Evolutionary conservation across 352 stramenopile species (phyloP).

Genomic region (Globisporangium yorkense): DNA sequence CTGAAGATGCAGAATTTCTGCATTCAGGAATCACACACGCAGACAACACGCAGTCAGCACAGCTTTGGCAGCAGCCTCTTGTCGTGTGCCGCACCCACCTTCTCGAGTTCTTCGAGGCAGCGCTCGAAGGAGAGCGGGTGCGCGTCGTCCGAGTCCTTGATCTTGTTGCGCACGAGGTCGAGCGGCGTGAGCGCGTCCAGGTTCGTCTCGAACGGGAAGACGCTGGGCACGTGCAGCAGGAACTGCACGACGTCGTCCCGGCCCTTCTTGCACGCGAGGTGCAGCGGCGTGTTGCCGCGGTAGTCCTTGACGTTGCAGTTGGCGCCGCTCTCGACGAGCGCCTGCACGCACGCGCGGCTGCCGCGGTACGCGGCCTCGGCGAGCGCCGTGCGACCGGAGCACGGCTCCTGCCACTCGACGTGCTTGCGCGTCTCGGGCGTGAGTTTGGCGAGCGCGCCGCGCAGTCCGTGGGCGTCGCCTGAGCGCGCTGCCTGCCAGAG

Average conservation of each 20-base stretch:
- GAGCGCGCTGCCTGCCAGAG: constrained; percentile 43
- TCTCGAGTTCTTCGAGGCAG: constrained; percentile 54
- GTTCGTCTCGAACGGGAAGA: constrained; percentile 43
- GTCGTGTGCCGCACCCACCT: constrained; percentile 13
- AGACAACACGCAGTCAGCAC: not conserved
- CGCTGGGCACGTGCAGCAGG: constrained; percentile 28
- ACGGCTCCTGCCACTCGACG: constrained; percentile 56
- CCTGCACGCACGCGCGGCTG: constrained; percentile 34
- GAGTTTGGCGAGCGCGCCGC: constrained; percentile 24
- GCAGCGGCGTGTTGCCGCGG: constrained; percentile 45
- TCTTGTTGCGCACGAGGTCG: constrained; percentile 32
- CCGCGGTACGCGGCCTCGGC: constrained; percentile 34
- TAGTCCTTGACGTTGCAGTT: constrained; percentile 47
- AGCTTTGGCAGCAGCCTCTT: not conserved
- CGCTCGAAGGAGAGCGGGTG: constrained; percentile 26
- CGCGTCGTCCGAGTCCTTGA: constrained; percentile 16
- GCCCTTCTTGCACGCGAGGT: constrained; percentile 44
- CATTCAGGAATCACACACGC: not conserved
- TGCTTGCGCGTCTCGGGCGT: constrained; percentile 32
- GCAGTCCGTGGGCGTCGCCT: constrained; percentile 31
- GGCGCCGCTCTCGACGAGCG: constrained; percentile 36
- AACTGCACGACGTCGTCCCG: constrained; percentile 33
- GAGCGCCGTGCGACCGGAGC: constrained; percentile 36
- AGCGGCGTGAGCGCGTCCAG: constrained; percentile 38
- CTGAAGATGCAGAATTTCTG: constrained; percentile 53